phyloP scores from a whole-genome alignment of 2,329 filamentous ascomycete species.

The Aquanectria penicillioides region DNA sequence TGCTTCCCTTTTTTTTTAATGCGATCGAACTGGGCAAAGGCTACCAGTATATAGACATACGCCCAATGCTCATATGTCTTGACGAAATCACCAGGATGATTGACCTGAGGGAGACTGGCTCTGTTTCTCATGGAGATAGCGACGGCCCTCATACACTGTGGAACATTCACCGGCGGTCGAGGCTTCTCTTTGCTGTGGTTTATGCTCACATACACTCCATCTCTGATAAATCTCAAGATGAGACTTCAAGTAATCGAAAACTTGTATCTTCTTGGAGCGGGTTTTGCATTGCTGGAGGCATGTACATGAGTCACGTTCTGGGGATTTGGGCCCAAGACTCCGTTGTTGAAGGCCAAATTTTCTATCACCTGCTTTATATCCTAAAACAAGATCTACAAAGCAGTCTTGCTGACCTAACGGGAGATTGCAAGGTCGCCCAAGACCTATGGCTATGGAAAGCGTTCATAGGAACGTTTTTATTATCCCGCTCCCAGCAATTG shows the following conservation, averaged over 20 bases:
- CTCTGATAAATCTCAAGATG: neutral
- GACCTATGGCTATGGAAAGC: slow-evolving; percentile 6
- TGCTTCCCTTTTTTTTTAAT: neutral
- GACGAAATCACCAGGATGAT: neutral
- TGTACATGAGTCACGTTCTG: neutral
- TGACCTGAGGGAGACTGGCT: neutral
- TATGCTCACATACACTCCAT: neutral
- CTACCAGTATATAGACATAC: neutral
- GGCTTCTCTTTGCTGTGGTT: neutral
- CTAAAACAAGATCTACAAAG: neutral
- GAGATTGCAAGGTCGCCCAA: neutral
- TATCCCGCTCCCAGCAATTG: neutral
- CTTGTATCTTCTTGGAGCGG: neutral
- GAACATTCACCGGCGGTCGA: neutral
- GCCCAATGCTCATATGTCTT: neutral
- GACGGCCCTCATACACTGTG: neutral
- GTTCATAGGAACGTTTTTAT: neutral
- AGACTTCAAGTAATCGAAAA: neutral
- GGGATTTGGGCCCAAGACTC: neutral
- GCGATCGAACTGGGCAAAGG: neutral
- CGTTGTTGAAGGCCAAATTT: neutral
- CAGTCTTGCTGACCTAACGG: neutral
- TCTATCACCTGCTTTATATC: neutral
- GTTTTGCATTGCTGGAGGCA: neutral
- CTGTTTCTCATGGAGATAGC: neutral